Conservation (phyloP, 768 basidiomycete genomes). For the Boletus coccyginus region DNA sequence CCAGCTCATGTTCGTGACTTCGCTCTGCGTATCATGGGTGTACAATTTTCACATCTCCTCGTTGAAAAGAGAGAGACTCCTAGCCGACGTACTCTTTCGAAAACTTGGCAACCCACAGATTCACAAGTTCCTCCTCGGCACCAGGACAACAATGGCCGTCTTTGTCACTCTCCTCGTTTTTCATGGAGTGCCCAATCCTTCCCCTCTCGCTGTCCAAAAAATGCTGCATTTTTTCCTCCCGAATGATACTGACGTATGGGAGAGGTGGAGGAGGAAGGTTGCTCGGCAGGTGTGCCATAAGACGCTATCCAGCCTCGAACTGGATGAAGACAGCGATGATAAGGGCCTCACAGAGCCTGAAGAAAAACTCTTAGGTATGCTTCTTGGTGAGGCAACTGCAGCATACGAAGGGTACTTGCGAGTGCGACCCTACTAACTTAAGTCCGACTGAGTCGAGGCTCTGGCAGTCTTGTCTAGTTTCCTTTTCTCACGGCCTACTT, state of each 20-base stretch:
- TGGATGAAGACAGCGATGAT: background rate
- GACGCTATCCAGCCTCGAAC: background rate
- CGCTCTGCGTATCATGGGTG: conserved; percentile 30
- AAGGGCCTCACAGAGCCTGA: background rate
- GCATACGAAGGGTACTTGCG: conserved; percentile 12
- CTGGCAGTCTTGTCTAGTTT: background rate
- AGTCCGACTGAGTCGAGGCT: no score
- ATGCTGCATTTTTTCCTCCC: conserved; percentile 12
- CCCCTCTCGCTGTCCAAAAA: conserved; percentile 1
- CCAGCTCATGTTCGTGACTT: conserved; percentile 31
- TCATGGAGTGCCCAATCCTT: background rate
- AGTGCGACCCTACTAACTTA: no score
- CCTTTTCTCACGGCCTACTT: background rate
- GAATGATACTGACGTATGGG: conserved; percentile 21
- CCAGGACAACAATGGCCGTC: conserved; percentile 9
- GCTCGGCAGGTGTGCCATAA: conserved; percentile 1
- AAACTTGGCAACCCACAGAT: background rate
- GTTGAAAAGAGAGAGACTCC: conserved; percentile 24
- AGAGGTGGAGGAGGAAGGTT: conserved; percentile 15
- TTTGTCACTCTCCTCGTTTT: conserved; percentile 9
- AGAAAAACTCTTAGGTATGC: conserved; percentile 7
- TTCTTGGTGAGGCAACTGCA: conserved; percentile 16
- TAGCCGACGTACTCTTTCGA: conserved; percentile 15
- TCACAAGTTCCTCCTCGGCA: conserved; percentile 11
- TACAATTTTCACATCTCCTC: conserved; percentile 31